Evolutionary conservation across 192 early-diverging fungal genomes (phyloP), one percentile per base, ranked within the genome.

Genomic region (Backusella liffmaniae): DNA sequence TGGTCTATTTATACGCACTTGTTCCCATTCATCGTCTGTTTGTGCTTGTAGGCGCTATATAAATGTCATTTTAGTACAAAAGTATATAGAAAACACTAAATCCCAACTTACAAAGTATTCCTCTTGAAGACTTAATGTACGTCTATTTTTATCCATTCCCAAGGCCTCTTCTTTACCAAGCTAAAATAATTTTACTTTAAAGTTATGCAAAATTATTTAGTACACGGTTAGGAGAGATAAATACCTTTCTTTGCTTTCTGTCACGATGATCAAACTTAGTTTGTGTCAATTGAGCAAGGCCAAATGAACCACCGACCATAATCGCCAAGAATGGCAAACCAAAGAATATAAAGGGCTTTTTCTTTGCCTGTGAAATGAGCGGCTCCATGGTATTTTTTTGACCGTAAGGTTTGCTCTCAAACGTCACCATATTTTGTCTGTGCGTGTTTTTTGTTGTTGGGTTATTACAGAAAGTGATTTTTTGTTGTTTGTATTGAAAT

Each of bases 261-360:
- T 94, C 92, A 44, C 91, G 87, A 46, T 91, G 85, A 79, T 96
- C 93, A 74, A 92, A 94, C 76, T 90, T 89, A 39, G 92, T 93
- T 72, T 94, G 86, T 13, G 93, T 91, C 26, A 94, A 80, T 34
- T 90, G 86, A 32, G 90, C 83, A 39, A 96, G 84, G 6, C 88
- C 90, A 82, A 90, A 90, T 9, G 93, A 90, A 56, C 90, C 93
- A 36, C 81, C 90, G 18, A 95, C 84, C 21, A 95, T 85, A 0
- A 90, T 89, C 26, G 86, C 67, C 13, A 94, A 72, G 34, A 94
- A 91, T 32, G 93, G 92, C 7, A 94, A 75, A 1, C 93, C 92
- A 76, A 94, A 91, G 42, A 80, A 82, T 16, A 93, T 74, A 65
- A 94, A 89, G 15, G 92, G 93, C 73, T 84, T 82, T 67, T 76